phyloP scores from a whole-genome alignment of 1,139 yeast genomes.

The Kodamaea alishanica region DNA sequence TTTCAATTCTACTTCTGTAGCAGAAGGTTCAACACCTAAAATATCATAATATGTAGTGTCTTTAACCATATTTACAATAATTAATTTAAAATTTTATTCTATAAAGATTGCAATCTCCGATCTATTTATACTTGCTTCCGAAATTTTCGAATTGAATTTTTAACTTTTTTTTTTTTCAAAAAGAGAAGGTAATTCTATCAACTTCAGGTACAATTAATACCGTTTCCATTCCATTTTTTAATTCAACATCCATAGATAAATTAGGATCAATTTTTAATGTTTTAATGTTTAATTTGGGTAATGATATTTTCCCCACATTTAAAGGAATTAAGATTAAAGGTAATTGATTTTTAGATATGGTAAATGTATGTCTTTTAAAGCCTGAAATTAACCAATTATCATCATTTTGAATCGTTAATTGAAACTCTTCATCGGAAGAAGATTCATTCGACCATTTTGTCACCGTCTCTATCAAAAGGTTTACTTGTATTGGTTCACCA shows the following conservation, averaged over 20 bases:
- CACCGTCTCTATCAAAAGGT: constrained; percentile 42
- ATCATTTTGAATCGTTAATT: constrained; percentile 30
- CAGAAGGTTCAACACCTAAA: constrained; percentile 19
- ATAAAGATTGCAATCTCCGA: not conserved
- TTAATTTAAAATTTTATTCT: not conserved
- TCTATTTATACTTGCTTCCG: not conserved
- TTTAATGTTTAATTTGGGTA: constrained; percentile 51
- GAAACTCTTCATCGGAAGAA: constrained; percentile 20
- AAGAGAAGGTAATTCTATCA: constrained; percentile 57
- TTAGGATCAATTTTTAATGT: constrained; percentile 20
- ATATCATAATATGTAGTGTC: constrained; percentile 25
- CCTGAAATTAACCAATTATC: constrained; percentile 74
- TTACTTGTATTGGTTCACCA: constrained; percentile 57
- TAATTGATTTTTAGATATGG: constrained; percentile 24
- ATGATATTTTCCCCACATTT: constrained; percentile 64
- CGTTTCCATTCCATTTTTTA: constrained; percentile 64
- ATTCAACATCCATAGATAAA: constrained; percentile 55
- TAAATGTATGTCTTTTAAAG: constrained; percentile 47
- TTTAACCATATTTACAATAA: constrained; percentile 22
- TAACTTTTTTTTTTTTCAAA: constrained; percentile 26
- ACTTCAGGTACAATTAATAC: constrained; percentile 71
- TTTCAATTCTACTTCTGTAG: constrained; percentile 23
- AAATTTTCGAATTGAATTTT: no score
- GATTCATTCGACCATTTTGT: constrained; percentile 38
- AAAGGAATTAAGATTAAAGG: constrained; percentile 64